Conservation (phyloP, 768 basidiomycete genomes). For the Daedaleopsis nitida region DNA sequence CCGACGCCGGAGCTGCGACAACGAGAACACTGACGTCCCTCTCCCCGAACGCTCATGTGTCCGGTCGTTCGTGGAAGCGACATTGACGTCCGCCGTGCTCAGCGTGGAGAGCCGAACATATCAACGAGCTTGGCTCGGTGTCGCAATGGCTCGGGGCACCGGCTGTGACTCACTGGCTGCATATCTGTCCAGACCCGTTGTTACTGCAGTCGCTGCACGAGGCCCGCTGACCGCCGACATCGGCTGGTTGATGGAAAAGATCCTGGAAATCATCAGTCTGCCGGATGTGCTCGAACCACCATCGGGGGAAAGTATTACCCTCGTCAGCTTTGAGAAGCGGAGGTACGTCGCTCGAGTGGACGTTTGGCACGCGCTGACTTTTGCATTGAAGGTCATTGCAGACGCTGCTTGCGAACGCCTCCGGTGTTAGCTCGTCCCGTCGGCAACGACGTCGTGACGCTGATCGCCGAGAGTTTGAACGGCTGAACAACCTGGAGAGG, state of each 20-base stretch:
- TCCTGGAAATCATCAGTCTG: constrained; percentile 76
- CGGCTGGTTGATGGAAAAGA: constrained; percentile 81
- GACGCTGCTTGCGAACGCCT: constrained; percentile 60
- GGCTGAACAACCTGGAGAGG: constrained; percentile 74
- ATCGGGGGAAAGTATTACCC: constrained; percentile 52
- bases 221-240: constrained; percentile 71
- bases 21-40: constrained; percentile 33
- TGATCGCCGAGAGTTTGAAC: constrained; percentile 70
- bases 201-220: constrained; percentile 45
- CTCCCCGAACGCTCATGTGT: constrained; percentile 62
- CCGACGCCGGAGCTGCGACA: constrained; percentile 57
- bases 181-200: constrained; percentile 53
- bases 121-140: constrained; percentile 74
- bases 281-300: constrained; percentile 67
- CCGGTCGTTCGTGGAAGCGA: constrained; percentile 80
- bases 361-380: neutral
- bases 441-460: constrained; percentile 54
- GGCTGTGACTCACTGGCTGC: constrained; percentile 62
- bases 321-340: constrained; percentile 84
- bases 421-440: constrained; percentile 43
- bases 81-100: constrained; percentile 72
- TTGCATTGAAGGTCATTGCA: constrained; percentile 57
- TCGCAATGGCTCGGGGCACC: constrained; percentile 63
- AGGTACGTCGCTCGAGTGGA: constrained; percentile 47
- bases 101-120: constrained; percentile 82